Base-by-base conservation (phyloP, 495 filamentous ascomycete genomes). In the Clavariopsis aquatica region DNA sequence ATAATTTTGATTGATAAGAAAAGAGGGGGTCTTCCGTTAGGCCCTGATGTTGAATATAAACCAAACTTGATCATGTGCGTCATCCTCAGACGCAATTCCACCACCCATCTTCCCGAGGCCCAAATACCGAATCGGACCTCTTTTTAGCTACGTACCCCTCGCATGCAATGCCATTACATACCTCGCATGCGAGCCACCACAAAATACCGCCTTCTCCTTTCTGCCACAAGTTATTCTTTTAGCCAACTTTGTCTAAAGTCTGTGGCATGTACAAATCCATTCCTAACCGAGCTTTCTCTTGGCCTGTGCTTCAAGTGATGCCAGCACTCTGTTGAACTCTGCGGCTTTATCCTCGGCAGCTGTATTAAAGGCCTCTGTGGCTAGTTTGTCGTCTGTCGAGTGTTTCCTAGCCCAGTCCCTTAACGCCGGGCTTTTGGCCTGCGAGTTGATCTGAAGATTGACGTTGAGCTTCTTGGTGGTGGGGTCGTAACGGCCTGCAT, bases 371-470 rank as follows among this genome's bases (percentile, higher is more conserved):
- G 28, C 13, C 38, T 43, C 38, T n/a, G 38, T 17, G 38, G 38
- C 38, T 43, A 70, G 57, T 23, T 70, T 70, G 46, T 31, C 64
- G 49, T 70, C 54, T 0, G 63, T 66, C 47, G 63, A 51, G 27
- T 70, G 46, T 62, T 66, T 70, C 51, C 64, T 70, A 23, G 60
- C 47, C 49, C 49, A 70, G 24, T 65, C 63, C 29, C 60, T 66
- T 51, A 70, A 53, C 10, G 52, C 67, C 22, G 56, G 67, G 28
- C 57, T 70, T 52, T 70, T 58, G 63, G 67, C 67, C 28, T 70
- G 57, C 29, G 67, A 70, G 62, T 70, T 70, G 51, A 70, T 57
- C 52, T 70, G 67, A 41, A 70, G 49, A 31, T 31, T 47, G 15
- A 66, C 63, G 52, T 65, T 55, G 31, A 70, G 55, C 19, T 41